phyloP scores from a whole-genome alignment of 2,329 filamentous ascomycete species.

The Ceratocystiopsis minuta region DNA sequence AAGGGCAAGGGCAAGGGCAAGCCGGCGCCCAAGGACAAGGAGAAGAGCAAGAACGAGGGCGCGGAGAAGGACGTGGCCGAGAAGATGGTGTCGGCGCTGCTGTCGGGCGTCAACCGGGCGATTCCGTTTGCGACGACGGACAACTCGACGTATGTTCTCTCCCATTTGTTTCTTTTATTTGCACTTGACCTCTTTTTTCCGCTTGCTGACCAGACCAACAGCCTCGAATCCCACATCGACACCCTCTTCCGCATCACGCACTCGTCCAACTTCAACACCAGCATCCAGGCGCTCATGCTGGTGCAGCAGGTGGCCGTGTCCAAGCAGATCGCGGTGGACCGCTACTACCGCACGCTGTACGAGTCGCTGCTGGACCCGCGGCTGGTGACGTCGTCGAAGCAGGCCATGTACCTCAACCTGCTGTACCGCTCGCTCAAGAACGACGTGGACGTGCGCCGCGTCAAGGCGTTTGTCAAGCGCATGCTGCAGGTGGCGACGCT shows the following conservation, averaged over 20 bases:
- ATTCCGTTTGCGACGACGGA: constrained; percentile 81
- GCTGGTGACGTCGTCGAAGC: constrained; percentile 78
- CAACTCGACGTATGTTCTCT: constrained; percentile 43
- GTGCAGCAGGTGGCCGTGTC: constrained; percentile 79
- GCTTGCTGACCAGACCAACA: constrained; percentile 15
- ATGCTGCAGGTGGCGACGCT: constrained; percentile 73
- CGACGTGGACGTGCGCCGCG: constrained; percentile 75
- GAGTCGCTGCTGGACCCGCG: constrained; percentile 86
- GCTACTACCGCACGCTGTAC: constrained; percentile 90
- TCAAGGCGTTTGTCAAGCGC: constrained; percentile 91
- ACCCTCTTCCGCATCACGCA: constrained; percentile 93
- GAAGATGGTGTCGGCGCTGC: constrained; percentile 77
- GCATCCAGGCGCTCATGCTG: constrained; percentile 83
- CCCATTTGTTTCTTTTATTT: not conserved
- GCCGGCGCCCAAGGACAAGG: constrained; percentile 12
- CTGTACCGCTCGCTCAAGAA: constrained; percentile 75
- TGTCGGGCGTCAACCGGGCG: constrained; percentile 89
- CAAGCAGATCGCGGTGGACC: constrained; percentile 66
- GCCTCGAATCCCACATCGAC: constrained; percentile 74
- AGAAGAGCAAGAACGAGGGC: constrained; percentile 15
- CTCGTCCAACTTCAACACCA: constrained; percentile 97
- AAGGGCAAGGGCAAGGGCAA: constrained; percentile 10
- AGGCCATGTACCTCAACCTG: constrained; percentile 85
- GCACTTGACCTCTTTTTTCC: constrained; percentile 32
- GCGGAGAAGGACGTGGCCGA: constrained; percentile 57